Conservation (phyloP, 129 eudicot genomes). For the Centella asiatica region DNA sequence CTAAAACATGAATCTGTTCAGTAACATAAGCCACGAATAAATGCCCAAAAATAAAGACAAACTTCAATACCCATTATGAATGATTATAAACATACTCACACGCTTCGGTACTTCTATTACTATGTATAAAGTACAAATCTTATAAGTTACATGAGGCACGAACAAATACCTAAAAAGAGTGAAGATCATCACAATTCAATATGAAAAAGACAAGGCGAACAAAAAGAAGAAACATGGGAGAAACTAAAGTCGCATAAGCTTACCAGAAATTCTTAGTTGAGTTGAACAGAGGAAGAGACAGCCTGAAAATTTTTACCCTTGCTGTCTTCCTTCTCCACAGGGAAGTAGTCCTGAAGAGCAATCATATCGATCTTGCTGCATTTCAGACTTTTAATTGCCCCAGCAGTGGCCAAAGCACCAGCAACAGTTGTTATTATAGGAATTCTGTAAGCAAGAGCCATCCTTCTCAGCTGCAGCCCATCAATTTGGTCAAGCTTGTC, state of each 20-base stretch:
- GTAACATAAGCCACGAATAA: too few relatives aligned
- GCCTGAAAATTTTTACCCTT: conserved; percentile 22
- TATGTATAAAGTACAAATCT: not conserved
- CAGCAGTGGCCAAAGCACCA: conserved; percentile 80
- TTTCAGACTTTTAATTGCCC: conserved; percentile 69
- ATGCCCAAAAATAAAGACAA: too few relatives aligned
- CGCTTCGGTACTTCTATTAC: not conserved
- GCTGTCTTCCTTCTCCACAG: conserved; percentile 5
- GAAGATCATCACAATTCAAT: not conserved
- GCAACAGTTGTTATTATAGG: conserved; percentile 88
- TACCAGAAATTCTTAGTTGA: conserved; percentile 14
- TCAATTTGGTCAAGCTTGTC: conserved; percentile 73
- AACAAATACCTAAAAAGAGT: not conserved
- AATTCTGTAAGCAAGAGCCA: conserved; percentile 85
- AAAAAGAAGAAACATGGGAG: not conserved
- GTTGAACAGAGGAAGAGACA: conserved; percentile 20
- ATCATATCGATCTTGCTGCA: conserved; percentile 49
- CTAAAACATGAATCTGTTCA: too few relatives aligned
- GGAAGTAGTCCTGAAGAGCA: conserved; percentile 89
- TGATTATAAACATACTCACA: not conserved
- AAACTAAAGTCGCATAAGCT: not conserved
- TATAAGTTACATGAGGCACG: not conserved
- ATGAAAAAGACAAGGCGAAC: not conserved
- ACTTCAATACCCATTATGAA: too few relatives aligned
- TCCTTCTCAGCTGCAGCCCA: conserved; percentile 77